Conservation (phyloP, 2,329 filamentous ascomycete genomes). For the Talaromyces rugulosus region DNA sequence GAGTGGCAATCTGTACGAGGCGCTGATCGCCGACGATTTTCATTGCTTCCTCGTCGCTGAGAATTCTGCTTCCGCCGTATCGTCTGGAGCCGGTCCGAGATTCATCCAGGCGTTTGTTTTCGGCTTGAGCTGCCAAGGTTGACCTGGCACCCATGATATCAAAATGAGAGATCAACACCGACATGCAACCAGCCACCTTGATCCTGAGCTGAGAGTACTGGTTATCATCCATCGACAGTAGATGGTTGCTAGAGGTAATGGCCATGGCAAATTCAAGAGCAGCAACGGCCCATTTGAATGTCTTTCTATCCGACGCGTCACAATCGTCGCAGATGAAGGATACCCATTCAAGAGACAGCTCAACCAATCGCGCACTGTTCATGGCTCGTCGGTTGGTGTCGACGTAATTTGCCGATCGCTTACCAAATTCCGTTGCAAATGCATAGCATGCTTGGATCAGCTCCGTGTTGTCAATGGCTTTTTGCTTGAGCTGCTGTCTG, state of each 20-base stretch:
- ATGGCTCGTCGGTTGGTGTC: constrained; percentile 92
- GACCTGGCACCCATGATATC: constrained; percentile 98
- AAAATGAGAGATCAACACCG: constrained; percentile 93
- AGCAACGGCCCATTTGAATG: constrained; percentile 94
- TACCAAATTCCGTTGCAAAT: constrained; percentile 97
- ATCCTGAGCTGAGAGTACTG: constrained; percentile 78
- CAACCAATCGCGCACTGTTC: constrained; percentile 94
- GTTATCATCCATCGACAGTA: constrained; percentile 81
- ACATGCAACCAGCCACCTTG: constrained; percentile 97
- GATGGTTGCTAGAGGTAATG: constrained; percentile 91
- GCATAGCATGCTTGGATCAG: constrained; percentile 97
- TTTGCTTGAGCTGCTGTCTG: constrained; percentile 66
- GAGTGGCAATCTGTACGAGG: constrained; percentile 64
- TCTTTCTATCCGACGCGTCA: constrained; percentile 86
- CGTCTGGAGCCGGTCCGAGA: constrained; percentile 70
- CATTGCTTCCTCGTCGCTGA: constrained; percentile 82
- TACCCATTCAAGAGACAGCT: constrained; percentile 92
- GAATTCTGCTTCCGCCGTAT: constrained; percentile 63
- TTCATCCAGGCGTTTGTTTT: constrained; percentile 82
- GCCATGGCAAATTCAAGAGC: constrained; percentile 96
- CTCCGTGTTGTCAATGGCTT: constrained; percentile 83
- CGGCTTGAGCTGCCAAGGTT: constrained; percentile 86
- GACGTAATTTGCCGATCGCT: constrained; percentile 90
- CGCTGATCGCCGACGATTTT: constrained; percentile 71
- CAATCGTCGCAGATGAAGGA: constrained; percentile 98